A percentile compares a stretch with the other conserved stretches of the same genome.
These are phyloP conservation scores for Pseudonectria buxi DNA, from an alignment of 2,329 filamentous ascomycete genomes.

Conservation along the genomic window DNA sequence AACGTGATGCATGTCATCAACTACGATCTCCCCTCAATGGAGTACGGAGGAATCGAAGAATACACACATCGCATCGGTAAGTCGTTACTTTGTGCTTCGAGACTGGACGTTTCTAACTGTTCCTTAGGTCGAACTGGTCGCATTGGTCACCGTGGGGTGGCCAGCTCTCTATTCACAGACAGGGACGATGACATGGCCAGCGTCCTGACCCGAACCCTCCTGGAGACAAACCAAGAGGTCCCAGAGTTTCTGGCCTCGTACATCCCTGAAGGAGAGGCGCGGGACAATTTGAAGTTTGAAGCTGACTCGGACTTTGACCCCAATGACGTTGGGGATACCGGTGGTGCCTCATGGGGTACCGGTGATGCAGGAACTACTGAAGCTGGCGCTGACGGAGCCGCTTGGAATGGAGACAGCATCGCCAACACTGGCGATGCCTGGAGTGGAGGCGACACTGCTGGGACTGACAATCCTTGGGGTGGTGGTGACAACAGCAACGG, in stretches of 20 bases:
- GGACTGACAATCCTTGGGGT: too few species aligned
- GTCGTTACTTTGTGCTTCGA: conserved; percentile 15
- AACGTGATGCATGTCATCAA: conserved; percentile 92
- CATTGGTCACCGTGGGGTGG: conserved; percentile 79
- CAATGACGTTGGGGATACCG: conserved; percentile 21
- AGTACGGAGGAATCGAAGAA: conserved; percentile 83
- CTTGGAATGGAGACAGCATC: not conserved
- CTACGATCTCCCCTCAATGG: conserved; percentile 70
- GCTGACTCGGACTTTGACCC: conserved; percentile 48
- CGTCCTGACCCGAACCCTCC: conserved; percentile 70
- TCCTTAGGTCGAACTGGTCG: conserved; percentile 76
- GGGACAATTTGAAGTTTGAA: conserved; percentile 46
- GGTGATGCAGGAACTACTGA: conserved; percentile 7
- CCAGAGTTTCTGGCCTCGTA: conserved; percentile 73
- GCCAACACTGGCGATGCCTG: not conserved
- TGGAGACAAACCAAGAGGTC: conserved; percentile 71
- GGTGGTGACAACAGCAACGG: conserved; percentile 1
- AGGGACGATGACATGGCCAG: conserved; percentile 65
- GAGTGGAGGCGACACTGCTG: too few species aligned
- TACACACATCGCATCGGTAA: conserved; percentile 91
- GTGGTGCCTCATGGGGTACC: conserved; percentile 11
- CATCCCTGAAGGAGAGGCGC: conserved; percentile 49
- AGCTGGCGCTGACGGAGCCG: conserved; percentile 1
- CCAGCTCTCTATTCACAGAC: conserved; percentile 84
- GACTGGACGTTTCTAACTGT: not conserved